Evolutionary conservation across 129 eudicot genomes (phyloP), one percentile per base, ranked within the genome.

Genomic region (Artemisia annua): DNA sequence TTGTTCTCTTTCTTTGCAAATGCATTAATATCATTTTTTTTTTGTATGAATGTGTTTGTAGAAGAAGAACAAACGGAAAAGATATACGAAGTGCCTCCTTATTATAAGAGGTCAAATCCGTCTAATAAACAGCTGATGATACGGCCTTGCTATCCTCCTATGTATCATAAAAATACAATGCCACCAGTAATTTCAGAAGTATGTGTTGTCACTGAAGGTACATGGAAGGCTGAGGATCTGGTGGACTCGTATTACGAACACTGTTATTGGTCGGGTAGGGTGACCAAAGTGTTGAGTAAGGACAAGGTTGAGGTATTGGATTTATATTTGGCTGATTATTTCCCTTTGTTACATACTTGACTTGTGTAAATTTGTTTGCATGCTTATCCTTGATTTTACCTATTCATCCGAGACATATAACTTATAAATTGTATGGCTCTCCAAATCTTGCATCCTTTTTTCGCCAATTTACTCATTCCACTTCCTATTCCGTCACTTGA

Each of bases 241-340:
- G 95, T 90, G 15, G 97, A 90, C 51, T 82, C 88, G 95, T 67
- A 11, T 59, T 6, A 24, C 7, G 75, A 63, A 24, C 75, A 44
- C 46, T 79, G 85, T 82, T 87, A 63, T 69, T 90, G 97, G 97
- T 75, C 85, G 13, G 95, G 89, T 72, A 81, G 56, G 69, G 71
- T 90, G 17, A 75, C 71, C 56, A 51, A 80, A 63, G 55, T 85
- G 57, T 55, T 83, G 61, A 86, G 78, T 28, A 66, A 77, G 16
- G 85, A 69, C 50, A 75, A 71, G 78, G 87, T 86, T 71, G 16
- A 81, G 97, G 97, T 90, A 87, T 51, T 26, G 62, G 19, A 12
- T 57, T 48, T 53, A 14, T 30, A 19, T 56, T 54, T 7, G 32
- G 5, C 16, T 76, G 16, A 22, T 76, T 35, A 56, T 55, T 75